Conservation (phyloP, 2,329 filamentous ascomycete genomes). For the Epichloe uncinata region DNA sequence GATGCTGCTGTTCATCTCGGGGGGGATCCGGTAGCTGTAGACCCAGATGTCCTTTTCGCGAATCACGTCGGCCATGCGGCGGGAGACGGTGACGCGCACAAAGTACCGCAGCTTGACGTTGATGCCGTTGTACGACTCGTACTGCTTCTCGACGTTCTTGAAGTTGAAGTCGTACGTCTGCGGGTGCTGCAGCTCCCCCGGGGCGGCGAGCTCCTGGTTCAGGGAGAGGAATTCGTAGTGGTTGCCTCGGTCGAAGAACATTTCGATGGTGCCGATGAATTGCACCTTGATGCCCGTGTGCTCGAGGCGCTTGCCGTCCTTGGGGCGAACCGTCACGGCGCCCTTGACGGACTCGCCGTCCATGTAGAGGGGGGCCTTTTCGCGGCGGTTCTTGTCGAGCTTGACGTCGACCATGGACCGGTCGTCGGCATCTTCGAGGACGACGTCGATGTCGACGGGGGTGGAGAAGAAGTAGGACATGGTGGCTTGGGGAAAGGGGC, state of each 20-base stretch:
- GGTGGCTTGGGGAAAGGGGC: slow-evolving; percentile 11
- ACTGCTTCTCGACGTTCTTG: slow-evolving; percentile 99
- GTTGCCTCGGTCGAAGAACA: slow-evolving; percentile 99
- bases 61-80: slow-evolving; percentile 94
- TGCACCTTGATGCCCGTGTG: slow-evolving; percentile 99
- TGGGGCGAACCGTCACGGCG: slow-evolving; percentile 84
- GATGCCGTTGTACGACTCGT: slow-evolving; percentile 99
- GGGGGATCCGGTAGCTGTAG: slow-evolving; percentile 94
- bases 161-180: slow-evolving; percentile 99
- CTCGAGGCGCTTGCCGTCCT: slow-evolving; percentile 95
- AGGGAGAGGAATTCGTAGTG: slow-evolving; percentile 98
- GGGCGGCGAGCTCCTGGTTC: slow-evolving; percentile 90
- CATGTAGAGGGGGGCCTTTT: slow-evolving; percentile 94
- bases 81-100: slow-evolving; percentile 87
- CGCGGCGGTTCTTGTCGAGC: slow-evolving; percentile 93
- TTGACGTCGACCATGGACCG: slow-evolving; percentile 94
- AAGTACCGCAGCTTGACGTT: slow-evolving; percentile 99
- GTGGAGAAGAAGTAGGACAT: slow-evolving; percentile 99
- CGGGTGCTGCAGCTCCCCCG: slow-evolving; percentile 97
- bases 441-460: slow-evolving; percentile 96
- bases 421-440: slow-evolving; percentile 89
- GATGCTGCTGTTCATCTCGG: slow-evolving; percentile 95
- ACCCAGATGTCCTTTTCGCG: slow-evolving; percentile 99
- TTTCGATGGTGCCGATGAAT: slow-evolving; percentile 98
- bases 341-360: slow-evolving; percentile 98